Conservation (phyloP, 257 asterid genomes). For the Leonotis leonurus region DNA sequence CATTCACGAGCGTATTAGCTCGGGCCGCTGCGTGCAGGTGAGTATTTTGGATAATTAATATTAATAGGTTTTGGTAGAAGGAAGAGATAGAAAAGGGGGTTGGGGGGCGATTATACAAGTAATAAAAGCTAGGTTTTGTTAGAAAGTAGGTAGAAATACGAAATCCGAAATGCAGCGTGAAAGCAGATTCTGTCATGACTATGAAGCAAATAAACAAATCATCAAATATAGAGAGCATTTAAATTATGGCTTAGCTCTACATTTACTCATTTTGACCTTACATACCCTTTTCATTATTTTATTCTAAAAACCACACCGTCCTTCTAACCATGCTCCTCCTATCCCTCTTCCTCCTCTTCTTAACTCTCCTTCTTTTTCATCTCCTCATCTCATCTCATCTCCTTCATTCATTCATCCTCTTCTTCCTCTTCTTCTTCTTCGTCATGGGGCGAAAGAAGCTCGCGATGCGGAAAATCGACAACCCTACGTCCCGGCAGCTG, state of each 20-base stretch:
- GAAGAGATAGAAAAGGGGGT: neutral
- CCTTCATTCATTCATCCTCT: neutral
- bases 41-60: neutral
- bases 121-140: neutral
- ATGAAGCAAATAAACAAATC: neutral
- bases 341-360: neutral
- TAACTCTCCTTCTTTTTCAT: neutral
- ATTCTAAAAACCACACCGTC: neutral
- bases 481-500: conserved; percentile 39
- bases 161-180: neutral
- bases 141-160: neutral
- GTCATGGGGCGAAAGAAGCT: conserved; percentile 65
- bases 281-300: neutral
- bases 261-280: conserved; percentile 1
- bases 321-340: neutral
- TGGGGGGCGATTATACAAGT: neutral
- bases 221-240: neutral
- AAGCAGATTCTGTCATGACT: conserved; percentile 23
- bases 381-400: no score
- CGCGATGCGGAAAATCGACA: conserved; percentile 41
- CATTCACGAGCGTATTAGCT: no score
- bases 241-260: conserved; percentile 16
- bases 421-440: neutral
- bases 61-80: no score
- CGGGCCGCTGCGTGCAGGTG: no score